Evolutionary conservation across 768 basidiomycete genomes (phyloP), one percentile per base, ranked within the genome.

Genomic region (Lyophyllum semitale): DNA sequence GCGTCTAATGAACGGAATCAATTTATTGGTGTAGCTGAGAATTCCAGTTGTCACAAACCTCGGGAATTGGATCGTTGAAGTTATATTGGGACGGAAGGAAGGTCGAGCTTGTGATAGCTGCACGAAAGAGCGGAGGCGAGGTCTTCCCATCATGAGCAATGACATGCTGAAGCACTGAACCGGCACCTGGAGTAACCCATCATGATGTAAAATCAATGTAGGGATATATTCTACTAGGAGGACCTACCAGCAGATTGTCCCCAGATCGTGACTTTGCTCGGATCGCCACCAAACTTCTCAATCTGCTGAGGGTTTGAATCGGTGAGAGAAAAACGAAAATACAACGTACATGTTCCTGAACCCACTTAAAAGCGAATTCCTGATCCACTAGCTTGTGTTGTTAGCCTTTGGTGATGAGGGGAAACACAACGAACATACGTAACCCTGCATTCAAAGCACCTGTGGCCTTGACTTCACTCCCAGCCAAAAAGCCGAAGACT

Each of bases 371-470:
- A n/a, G n/a, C n/a, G n/a, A n/a, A n/a, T n/a, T n/a, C n/a, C n/a
- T n/a, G n/a, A n/a, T 80, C 78, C 57, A 78, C 76, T 77, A 44
- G 22, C 29, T 12, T 35, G 13, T 18, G 23, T 22, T 4, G 30
- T 3, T 74, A 71, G 58, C 35, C 46, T 8, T 43, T 9, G 7
- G 15, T 23, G 23, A 12, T n/a, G n/a, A n/a, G n/a, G n/a, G n/a
- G 40, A 37, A n/a, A 52, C 32, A 22, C 12, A 32, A 25, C 27
- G 15, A 23, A 70, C 77, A 49, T 54, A 82, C 81, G 64, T 46
- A 83, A 59, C 18, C 80, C 81, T 15, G 76, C 79, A 44, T 83
- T 83, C 51, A 80, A 59, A 2, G 58, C 72, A 7, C 82, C 82
- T 8, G 66, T 65, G 6, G 68, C 60, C 48, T 81, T 75, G 6